Conservation (phyloP, 345 rosid species). For the Gossypium anomalum region DNA sequence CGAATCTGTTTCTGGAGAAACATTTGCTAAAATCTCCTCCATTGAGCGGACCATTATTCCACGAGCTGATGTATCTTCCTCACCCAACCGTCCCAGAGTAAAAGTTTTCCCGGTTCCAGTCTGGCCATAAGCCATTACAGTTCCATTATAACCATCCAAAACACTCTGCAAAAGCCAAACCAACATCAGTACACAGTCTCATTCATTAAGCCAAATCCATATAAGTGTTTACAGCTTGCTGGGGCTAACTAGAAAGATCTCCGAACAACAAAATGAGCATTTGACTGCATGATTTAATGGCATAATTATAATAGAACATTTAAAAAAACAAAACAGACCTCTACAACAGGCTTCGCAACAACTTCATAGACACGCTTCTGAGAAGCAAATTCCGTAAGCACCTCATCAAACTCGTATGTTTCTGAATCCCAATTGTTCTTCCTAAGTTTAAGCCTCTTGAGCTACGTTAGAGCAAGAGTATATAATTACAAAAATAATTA, state of each 20-base stretch:
- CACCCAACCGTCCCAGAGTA: constrained; percentile 88
- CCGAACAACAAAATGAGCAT: not conserved
- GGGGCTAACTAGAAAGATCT: not conserved
- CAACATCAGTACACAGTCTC: not conserved
- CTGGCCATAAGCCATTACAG: constrained; percentile 99
- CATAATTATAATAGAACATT: not conserved
- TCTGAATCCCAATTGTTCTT: constrained; percentile 97
- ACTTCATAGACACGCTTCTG: constrained; percentile 95
- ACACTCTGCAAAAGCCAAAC: constrained; percentile 56
- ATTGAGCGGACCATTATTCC: constrained; percentile 98
- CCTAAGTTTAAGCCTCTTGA: constrained; percentile 90
- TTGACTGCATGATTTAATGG: not conserved
- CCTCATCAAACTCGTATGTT: constrained; percentile 93
- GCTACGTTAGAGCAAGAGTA: constrained; percentile 32
- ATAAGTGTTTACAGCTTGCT: not conserved
- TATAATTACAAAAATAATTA: not conserved
- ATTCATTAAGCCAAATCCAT: not conserved
- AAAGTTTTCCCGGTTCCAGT: constrained; percentile 98
- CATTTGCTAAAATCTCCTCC: constrained; percentile 81
- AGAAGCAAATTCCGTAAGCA: constrained; percentile 90
- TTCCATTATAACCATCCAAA: constrained; percentile 96
- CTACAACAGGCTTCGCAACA: constrained; percentile 99
- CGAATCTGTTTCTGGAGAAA: constrained; percentile 69
- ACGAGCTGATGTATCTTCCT: constrained; percentile 88
- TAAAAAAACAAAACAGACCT: constrained; percentile 42